phyloP scores from a whole-genome alignment of 345 rosid genomes.

The Clausena lansium region DNA sequence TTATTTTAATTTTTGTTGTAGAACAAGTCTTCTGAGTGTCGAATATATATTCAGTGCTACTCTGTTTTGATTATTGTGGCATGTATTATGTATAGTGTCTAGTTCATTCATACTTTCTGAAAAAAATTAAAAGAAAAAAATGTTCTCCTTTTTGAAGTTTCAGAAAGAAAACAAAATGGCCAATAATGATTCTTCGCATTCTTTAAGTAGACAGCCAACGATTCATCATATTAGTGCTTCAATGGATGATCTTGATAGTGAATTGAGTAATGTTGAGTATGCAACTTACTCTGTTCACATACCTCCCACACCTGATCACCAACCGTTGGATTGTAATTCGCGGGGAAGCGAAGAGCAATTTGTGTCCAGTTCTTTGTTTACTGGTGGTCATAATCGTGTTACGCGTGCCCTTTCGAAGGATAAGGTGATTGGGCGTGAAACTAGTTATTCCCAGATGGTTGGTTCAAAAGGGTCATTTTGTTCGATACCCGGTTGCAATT shows the following conservation, averaged over 20 bases:
- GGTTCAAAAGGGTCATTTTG: conserved; percentile 32
- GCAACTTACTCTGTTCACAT: conserved; percentile 47
- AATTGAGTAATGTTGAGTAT: conserved; percentile 36
- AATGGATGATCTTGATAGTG: conserved; percentile 47
- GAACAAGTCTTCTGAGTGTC: not conserved
- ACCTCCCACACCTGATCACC: conserved; percentile 72
- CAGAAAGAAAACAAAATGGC: conserved; percentile 36
- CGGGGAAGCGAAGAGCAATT: conserved; percentile 20
- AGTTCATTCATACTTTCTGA: not conserved
- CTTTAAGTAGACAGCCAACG: conserved; percentile 22
- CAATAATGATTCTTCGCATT: conserved; percentile 23
- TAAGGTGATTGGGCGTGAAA: conserved; percentile 30
- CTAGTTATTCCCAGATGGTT: conserved; percentile 26
- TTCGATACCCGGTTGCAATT: conserved; percentile 41
- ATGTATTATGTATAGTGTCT: not conserved
- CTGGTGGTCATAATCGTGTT: conserved; percentile 36
- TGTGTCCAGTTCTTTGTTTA: conserved; percentile 44
- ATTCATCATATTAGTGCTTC: conserved; percentile 42
- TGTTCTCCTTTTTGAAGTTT: conserved; percentile 5
- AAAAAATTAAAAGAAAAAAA: no score
- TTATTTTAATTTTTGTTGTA: not conserved
- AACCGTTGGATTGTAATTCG: conserved; percentile 2
- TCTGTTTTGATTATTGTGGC: not conserved
- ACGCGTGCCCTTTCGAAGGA: conserved; percentile 40
- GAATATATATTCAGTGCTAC: not conserved